Evolutionary conservation across 345 rosid species (phyloP).

Genomic region (Sonneratia caseolaris): DNA sequence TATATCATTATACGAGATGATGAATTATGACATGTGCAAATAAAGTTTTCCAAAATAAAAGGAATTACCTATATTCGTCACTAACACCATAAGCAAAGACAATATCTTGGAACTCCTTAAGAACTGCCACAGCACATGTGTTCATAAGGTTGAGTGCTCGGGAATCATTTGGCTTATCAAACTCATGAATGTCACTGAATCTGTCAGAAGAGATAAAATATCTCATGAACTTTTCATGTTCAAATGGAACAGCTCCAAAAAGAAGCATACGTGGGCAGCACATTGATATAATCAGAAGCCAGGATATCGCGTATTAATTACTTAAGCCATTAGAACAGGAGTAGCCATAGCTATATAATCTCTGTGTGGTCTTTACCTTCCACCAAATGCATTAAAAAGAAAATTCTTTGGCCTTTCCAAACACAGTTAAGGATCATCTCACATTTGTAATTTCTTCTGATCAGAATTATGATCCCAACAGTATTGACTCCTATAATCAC

Average conservation of each 20-base stretch:
- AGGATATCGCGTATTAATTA: neutral
- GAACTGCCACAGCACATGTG: constrained; percentile 66
- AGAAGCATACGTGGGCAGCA: neutral
- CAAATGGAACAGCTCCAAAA: constrained; percentile 1
- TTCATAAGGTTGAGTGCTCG: constrained; percentile 88
- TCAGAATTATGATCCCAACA: neutral
- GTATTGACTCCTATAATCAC: neutral
- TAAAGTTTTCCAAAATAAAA: constrained; percentile 1
- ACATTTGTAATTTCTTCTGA: neutral
- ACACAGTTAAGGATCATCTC: neutral
- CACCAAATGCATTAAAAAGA: neutral
- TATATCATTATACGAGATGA: neutral
- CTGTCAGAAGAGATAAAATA: constrained; percentile 34
- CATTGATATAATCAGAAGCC: too few species aligned
- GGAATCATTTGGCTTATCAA: constrained; percentile 86
- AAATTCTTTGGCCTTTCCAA: neutral
- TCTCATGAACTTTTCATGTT: neutral
- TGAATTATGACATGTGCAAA: neutral
- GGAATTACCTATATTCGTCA: constrained; percentile 76
- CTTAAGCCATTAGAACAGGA: neutral
- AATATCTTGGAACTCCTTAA: constrained; percentile 62
- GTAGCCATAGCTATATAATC: neutral
- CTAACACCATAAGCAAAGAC: constrained; percentile 75
- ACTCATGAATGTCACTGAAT: constrained; percentile 72
- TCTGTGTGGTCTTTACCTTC: too few species aligned